phyloP scores from a whole-genome alignment of 2,329 filamentous ascomycete genomes.

The Colletotrichum gigasporum region DNA sequence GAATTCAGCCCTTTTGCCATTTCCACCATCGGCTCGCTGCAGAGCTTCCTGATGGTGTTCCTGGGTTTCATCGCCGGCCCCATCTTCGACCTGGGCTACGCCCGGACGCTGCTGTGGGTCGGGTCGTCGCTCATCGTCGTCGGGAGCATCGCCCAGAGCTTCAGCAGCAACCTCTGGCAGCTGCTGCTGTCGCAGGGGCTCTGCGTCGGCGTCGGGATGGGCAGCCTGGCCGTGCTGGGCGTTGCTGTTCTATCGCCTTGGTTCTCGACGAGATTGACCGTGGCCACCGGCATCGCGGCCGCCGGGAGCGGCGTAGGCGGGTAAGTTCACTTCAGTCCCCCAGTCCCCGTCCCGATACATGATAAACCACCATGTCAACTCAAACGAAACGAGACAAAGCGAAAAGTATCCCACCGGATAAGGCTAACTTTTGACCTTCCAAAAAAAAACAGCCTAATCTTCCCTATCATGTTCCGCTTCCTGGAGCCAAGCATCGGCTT shows the following conservation, averaged over 20 bases:
- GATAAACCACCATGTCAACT: too few species aligned
- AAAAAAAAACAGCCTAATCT: slow-evolving; percentile 56
- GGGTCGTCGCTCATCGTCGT: slow-evolving; percentile 55
- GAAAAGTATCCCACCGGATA: slow-evolving; percentile 65
- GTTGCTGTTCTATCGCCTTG: slow-evolving; percentile 44
- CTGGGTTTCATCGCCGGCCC: slow-evolving; percentile 54
- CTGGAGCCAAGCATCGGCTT: slow-evolving; percentile 17
- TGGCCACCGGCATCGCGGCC: slow-evolving; percentile 45
- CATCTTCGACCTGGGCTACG: slow-evolving; percentile 57
- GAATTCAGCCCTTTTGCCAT: slow-evolving; percentile 37
- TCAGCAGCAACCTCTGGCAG: slow-evolving; percentile 56
- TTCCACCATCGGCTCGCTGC: slow-evolving; percentile 57
- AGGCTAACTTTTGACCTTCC: slow-evolving; percentile 68
- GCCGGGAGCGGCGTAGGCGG: slow-evolving; percentile 43
- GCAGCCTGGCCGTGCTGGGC: slow-evolving; percentile 49
- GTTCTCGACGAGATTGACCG: slow-evolving; percentile 39
- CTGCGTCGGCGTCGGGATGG: slow-evolving; percentile 54
- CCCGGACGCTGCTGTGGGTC: slow-evolving; percentile 47
- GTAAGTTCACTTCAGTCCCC: slow-evolving; percentile 17
- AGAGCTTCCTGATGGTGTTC: slow-evolving; percentile 55
- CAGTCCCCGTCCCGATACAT: slow-evolving; percentile 56
- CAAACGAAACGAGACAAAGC: too few species aligned
- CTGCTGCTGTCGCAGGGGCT: slow-evolving; percentile 57
- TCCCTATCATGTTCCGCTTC: slow-evolving; percentile 16
- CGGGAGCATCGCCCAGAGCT: slow-evolving; percentile 56